phyloP scores from a whole-genome alignment of 2,329 filamentous ascomycete species.

The Colletotrichum lupini region DNA sequence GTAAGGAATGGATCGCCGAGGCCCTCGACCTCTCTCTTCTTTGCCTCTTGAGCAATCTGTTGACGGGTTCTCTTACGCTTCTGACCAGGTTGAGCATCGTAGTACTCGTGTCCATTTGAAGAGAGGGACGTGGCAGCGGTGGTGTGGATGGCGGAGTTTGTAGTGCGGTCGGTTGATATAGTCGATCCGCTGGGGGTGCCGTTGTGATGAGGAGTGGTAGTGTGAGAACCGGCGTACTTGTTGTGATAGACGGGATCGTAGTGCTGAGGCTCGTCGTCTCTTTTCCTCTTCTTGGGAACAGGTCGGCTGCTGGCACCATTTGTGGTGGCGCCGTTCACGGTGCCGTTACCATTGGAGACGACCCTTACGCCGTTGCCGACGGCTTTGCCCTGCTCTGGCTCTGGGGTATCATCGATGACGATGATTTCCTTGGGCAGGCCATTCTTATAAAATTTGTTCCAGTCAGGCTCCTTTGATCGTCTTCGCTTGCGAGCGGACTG shows the following conservation, averaged over 20 bases:
- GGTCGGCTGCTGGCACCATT: constrained; percentile 54
- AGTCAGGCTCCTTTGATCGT: constrained; percentile 76
- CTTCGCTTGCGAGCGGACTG: constrained; percentile 59
- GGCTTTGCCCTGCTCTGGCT: constrained; percentile 54
- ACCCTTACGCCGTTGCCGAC: constrained; percentile 53
- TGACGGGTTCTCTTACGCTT: constrained; percentile 92
- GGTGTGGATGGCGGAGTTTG: constrained; percentile 78
- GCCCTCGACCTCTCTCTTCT: constrained; percentile 78
- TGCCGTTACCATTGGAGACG: constrained; percentile 46
- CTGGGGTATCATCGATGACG: constrained; percentile 81
- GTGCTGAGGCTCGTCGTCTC: constrained; percentile 62
- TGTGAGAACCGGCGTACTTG: constrained; percentile 74
- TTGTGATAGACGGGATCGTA: constrained; percentile 80
- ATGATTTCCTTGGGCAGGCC: constrained; percentile 87
- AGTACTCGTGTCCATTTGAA: constrained; percentile 72
- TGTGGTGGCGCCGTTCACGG: constrained; percentile 42
- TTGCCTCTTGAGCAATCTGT: constrained; percentile 84
- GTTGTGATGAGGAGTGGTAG: constrained; percentile 77
- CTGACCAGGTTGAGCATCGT: constrained; percentile 76
- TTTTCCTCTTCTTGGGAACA: constrained; percentile 80
- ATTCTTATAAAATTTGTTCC: constrained; percentile 85
- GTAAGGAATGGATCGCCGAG: constrained; percentile 77
- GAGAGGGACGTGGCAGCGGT: constrained; percentile 88
- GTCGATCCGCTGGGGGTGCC: constrained; percentile 76
- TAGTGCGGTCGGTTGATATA: constrained; percentile 84